These are phyloP conservation scores for Mallotus nudiflorus DNA, from an alignment of 345 rosid genomes.

Conservation along the genomic window DNA sequence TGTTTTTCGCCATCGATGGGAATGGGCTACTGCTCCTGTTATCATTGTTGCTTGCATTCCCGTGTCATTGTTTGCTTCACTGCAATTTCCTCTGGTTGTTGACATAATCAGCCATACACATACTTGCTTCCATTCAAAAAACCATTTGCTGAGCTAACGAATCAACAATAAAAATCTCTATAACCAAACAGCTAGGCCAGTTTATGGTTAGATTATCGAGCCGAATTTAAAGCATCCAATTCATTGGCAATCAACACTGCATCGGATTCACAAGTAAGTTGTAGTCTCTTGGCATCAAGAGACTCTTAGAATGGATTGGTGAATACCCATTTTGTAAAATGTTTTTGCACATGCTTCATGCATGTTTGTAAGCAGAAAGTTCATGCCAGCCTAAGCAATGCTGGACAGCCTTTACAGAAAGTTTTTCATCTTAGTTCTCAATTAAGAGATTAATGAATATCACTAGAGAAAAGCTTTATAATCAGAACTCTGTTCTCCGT, in stretches of 20 bases:
- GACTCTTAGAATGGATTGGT: neutral
- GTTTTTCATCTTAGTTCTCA: too few species aligned
- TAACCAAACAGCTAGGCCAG: neutral
- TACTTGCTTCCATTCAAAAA: neutral
- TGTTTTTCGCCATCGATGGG: neutral
- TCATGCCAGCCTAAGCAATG: too few species aligned
- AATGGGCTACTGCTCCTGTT: conserved; percentile 6
- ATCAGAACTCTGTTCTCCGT: too few species aligned
- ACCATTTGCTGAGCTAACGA: conserved; percentile 11
- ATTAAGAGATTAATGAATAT: too few species aligned
- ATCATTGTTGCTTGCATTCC: conserved; percentile 4
- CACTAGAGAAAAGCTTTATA: too few species aligned
- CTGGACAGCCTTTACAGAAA: too few species aligned
- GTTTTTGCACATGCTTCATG: neutral
- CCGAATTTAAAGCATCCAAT: neutral
- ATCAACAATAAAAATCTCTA: neutral
- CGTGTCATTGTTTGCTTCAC: neutral
- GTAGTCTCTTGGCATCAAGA: neutral
- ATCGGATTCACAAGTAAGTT: neutral
- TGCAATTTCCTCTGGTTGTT: conserved; percentile 13
- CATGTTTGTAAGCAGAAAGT: neutral
- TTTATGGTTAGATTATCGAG: neutral
- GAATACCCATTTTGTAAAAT: neutral
- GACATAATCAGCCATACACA: conserved; percentile 3
- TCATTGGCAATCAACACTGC: neutral